phyloP scores from a whole-genome alignment of 108 stramenopile genomes.

The Nitzschia sp. region DNA sequence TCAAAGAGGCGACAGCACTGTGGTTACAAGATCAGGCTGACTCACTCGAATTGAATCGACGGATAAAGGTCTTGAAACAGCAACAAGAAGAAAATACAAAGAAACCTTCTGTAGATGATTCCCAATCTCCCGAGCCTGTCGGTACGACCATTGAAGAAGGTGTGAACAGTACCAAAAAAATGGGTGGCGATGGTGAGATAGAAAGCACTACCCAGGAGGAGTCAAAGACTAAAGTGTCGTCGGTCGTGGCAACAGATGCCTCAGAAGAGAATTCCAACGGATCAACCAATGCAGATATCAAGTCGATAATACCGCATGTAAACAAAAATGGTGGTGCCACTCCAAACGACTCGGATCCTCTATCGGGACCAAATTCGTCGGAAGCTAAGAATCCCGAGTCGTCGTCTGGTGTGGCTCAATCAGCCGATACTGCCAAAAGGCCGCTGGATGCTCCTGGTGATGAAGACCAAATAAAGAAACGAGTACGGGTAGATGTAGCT shows the following conservation, averaged over 20 bases:
- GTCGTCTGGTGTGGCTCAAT: neutral
- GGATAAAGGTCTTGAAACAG: constrained; percentile 44
- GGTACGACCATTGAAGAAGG: neutral
- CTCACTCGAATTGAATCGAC: constrained; percentile 48
- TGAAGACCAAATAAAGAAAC: neutral
- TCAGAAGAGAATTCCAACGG: neutral
- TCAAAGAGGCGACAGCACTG: constrained; percentile 41
- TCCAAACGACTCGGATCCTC: neutral
- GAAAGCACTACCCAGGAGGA: neutral
- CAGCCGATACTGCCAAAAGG: neutral
- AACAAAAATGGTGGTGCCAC: neutral
- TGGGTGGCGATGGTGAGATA: neutral
- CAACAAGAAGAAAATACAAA: constrained; percentile 11
- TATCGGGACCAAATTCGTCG: neutral
- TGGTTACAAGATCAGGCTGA: constrained; percentile 48
- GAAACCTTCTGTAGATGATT: neutral
- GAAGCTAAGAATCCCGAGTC: neutral
- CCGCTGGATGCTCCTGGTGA: neutral
- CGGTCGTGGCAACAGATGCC: neutral
- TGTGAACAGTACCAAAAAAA: neutral
- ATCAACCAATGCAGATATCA: neutral
- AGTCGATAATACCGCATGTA: too few species aligned
- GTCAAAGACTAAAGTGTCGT: neutral
- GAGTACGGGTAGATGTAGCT: neutral
- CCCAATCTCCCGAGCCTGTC: neutral